phyloP scores from a whole-genome alignment of 345 rosid species.

The Turnera subulata region DNA sequence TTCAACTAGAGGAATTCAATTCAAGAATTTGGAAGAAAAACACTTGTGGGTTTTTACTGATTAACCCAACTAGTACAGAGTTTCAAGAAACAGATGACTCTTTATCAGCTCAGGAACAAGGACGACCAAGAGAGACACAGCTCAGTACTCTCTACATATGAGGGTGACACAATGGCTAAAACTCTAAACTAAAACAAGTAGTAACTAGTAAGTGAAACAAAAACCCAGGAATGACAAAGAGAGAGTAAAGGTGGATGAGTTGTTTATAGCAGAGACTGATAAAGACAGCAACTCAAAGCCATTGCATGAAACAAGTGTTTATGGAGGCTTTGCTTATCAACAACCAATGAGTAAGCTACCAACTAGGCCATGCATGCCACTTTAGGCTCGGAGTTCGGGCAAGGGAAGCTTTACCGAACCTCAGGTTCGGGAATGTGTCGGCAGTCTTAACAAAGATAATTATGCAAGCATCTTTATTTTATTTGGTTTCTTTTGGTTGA shows the following conservation, averaged over 20 bases:
- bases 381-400: constrained; percentile 9
- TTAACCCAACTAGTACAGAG: not conserved
- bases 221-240: no score
- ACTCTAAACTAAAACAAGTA: no score
- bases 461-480: no score
- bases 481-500: no score
- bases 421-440: constrained; percentile 18
- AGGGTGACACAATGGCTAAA: no score
- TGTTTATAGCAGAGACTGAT: not conserved
- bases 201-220: no score
- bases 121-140: no score
- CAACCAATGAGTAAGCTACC: not conserved
- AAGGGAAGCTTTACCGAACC: not conserved
- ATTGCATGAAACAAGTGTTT: constrained; percentile 2
- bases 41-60: no score
- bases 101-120: no score
- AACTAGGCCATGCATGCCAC: constrained; percentile 2
- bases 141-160: no score
- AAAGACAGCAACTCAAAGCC: constrained; percentile 2
- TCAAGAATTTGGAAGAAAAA: not conserved
- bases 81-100: no score
- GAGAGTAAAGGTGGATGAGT: not conserved
- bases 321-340: constrained; percentile 6
- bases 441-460: constrained; percentile 6
- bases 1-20: not conserved